Conservation (phyloP, 768 basidiomycete genomes). For the Postia placenta region DNA sequence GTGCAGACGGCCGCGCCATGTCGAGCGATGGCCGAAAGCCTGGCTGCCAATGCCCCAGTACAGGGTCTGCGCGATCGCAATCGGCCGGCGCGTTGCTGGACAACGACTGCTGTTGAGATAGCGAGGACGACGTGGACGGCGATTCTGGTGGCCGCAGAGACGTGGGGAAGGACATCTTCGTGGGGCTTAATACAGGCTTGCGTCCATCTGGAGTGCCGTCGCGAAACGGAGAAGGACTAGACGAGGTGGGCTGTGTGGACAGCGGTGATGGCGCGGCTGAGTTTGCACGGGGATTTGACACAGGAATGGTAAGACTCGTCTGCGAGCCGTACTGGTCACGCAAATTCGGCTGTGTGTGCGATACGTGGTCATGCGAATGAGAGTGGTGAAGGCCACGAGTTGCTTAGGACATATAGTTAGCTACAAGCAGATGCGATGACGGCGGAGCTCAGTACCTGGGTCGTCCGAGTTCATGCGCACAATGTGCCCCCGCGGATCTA, state of each 20-base stretch:
- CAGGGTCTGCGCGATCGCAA: conserved; percentile 8
- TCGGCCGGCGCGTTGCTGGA: background rate
- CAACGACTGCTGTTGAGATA: conserved; percentile 8
- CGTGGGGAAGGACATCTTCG: conserved; percentile 6
- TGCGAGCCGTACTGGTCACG: conserved; percentile 20
- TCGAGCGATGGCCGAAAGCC: conserved; percentile 2
- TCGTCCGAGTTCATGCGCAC: conserved; percentile 27
- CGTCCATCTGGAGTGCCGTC: conserved; percentile 6
- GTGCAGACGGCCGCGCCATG: conserved; percentile 1
- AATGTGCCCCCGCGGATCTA: conserved; percentile 22
- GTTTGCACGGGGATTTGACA: background rate
- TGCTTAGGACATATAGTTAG: conserved; percentile 1
- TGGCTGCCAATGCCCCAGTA: conserved; percentile 7
- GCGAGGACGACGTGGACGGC: conserved; percentile 25
- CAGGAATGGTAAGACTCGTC: conserved; percentile 7
- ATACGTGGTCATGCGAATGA: conserved; percentile 4
- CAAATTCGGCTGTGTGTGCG: background rate
- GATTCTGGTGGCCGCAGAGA: conserved; percentile 20
- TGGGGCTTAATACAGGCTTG: conserved; percentile 8
- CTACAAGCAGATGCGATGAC: background rate
- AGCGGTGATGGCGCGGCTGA: conserved; percentile 10
- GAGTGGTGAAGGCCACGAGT: conserved; percentile 7
- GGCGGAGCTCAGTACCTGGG: conserved; percentile 20
- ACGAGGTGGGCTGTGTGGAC: background rate
- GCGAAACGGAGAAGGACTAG: background rate